These are phyloP conservation scores for Pluteus cervinus DNA, from an alignment of 768 basidiomycete genomes.

Conservation along the genomic window DNA sequence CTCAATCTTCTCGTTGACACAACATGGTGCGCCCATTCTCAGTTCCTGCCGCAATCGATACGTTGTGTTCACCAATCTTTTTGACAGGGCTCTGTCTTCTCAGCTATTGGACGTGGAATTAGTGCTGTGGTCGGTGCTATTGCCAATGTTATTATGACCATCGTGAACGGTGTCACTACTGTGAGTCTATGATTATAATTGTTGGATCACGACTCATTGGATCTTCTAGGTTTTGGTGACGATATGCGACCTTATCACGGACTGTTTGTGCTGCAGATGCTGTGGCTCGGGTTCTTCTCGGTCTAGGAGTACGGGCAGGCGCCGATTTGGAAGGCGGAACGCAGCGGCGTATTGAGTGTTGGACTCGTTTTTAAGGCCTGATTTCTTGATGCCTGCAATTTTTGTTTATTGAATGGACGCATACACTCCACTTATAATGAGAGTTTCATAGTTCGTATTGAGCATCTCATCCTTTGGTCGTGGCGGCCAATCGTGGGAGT, in stretches of 20 bases:
- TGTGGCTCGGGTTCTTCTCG: no score
- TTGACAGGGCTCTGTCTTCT: constrained; percentile 54
- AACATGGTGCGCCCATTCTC: constrained; percentile 3
- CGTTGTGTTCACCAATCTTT: not conserved
- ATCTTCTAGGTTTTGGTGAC: constrained; percentile 50
- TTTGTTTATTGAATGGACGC: no score
- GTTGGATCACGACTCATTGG: not conserved
- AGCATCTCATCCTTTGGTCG: no score
- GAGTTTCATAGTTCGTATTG: no score
- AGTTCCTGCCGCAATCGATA: not conserved
- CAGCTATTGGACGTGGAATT: constrained; percentile 57
- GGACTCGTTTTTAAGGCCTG: no score
- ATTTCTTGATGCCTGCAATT: no score
- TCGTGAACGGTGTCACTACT: constrained; percentile 52
- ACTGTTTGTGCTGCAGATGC: constrained; percentile 48
- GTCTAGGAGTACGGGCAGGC: no score
- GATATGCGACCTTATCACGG: constrained; percentile 56
- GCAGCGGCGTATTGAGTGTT: no score
- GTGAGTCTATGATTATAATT: constrained; percentile 29
- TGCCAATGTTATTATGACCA: constrained; percentile 51
- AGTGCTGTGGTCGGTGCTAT: constrained; percentile 57
- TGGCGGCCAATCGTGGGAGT: no score
- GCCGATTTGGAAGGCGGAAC: no score
- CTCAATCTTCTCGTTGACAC: no score
- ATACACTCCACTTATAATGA: no score